phyloP scores from a whole-genome alignment of 2,329 filamentous ascomycete genomes.

The Sporothrix dimorphospora region DNA sequence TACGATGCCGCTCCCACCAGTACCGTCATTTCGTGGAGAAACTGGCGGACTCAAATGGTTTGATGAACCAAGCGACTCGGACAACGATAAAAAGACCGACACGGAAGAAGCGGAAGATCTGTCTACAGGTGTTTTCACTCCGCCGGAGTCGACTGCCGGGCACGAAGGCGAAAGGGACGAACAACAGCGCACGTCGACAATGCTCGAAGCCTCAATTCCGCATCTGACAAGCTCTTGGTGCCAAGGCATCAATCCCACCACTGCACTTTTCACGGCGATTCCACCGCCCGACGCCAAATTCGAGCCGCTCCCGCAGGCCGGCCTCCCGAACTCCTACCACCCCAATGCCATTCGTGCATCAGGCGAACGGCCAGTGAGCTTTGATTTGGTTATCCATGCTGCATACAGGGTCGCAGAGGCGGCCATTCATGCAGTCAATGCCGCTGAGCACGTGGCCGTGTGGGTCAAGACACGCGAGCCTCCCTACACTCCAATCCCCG shows the following conservation, averaged over 20 bases:
- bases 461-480: neutral
- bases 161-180: neutral
- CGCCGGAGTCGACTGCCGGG: neutral
- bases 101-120: neutral
- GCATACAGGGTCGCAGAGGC: neutral
- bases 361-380: neutral
- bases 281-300: neutral
- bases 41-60: neutral
- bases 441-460: neutral
- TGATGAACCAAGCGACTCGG: neutral
- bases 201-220: neutral
- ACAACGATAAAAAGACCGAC: neutral
- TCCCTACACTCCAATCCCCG: neutral
- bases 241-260: neutral
- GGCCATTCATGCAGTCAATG: neutral
- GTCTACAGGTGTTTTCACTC: neutral
- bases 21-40: neutral
- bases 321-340: neutral
- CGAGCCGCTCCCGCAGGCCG: neutral
- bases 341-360: no score
- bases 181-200: neutral
- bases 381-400: neutral
- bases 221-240: neutral
- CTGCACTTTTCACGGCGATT: neutral
- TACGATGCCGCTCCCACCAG: neutral